Evolutionary conservation across 2,329 filamentous ascomycete species (phyloP), one percentile per base, ranked within the genome.

Genomic region (Verticillium nubilum): DNA sequence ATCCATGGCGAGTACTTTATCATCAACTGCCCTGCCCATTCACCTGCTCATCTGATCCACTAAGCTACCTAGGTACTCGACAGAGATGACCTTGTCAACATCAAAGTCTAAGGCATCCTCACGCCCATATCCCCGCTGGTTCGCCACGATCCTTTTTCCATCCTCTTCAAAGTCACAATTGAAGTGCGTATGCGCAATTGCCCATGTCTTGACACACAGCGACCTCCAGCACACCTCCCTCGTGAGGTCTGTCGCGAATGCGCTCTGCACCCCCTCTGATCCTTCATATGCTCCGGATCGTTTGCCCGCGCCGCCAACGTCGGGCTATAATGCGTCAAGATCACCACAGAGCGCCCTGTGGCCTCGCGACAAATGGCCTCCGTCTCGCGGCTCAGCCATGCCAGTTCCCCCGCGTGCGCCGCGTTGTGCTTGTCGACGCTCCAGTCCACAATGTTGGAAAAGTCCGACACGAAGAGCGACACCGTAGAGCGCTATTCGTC

Each of bases 151-250:
- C 47, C 47, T 52, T 19, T 52, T 52, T 13, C 19, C 19, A 13
- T 52, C 47, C 5, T 52, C 47, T 5, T 23, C 47, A 59, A 74
- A 76, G 42, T 76, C 72, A 64, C 76, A 79, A 59, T 77, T 79
- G 63, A 70, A 79, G 62, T 81, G 78, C 12, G 78, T 81, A 61
- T 82, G 78, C 0, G 79, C 78, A 67, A 80, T 81, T 0, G 72
- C 78, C 79, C 78, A 82, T 0, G 77, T 29, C 64, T 68, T 74
- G 19, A 80, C 76, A 2, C 60, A 65, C 0, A 23, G 26, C 28
- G 64, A 72, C 1, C 5, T 65, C 66, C 73, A 81, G 63, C 74
- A 79, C 3, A 4, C 2, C 60, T 78, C 67, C 0, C 28, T 27
- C 0, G 66, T 65, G 33, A 81, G 59, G 59, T 81, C 74, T 0